Percentiles rank a stretch among this genome's conserved stretches.
Evolutionary conservation across 345 rosid species (phyloP).

Genomic region (Citrus maxima): DNA sequence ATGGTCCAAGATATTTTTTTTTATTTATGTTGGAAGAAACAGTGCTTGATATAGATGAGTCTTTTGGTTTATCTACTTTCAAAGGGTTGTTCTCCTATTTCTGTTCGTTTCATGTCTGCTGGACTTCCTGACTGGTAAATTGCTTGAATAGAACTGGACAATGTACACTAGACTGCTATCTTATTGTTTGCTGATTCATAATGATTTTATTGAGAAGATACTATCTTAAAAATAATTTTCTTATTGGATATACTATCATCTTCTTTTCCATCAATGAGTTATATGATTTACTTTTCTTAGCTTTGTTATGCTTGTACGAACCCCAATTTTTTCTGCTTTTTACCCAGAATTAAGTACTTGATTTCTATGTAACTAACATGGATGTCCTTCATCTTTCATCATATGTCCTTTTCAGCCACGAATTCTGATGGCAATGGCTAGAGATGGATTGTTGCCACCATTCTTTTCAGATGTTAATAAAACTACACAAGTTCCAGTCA

Average conservation of each 20-base stretch:
- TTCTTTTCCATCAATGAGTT: not conserved
- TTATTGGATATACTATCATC: not conserved
- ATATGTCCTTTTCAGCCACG: constrained; percentile 55
- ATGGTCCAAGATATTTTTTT: not conserved
- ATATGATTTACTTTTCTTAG: constrained; percentile 3
- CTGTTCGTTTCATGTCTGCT: not conserved
- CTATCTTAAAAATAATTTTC: not conserved
- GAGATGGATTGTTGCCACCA: constrained; percentile 88
- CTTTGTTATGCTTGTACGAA: constrained; percentile 3
- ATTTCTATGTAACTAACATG: not conserved
- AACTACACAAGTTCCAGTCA: constrained; percentile 72
- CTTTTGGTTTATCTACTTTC: not conserved
- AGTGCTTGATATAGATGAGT: not conserved
- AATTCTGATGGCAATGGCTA: constrained; percentile 91
- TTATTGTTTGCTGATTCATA: not conserved
- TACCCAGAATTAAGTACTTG: not conserved
- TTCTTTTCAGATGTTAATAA: constrained; percentile 74
- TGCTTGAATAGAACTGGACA: not conserved
- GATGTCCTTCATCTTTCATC: not conserved
- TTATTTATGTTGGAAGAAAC: not conserved
- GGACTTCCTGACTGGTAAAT: not conserved
- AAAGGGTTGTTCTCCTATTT: not conserved
- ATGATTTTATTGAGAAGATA: not conserved
- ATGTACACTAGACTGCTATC: not conserved
- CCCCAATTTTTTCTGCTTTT: not conserved